Evolutionary conservation across 371 early-diverging fungal species (phyloP).

Genomic region (Rhizopus delemar): DNA sequence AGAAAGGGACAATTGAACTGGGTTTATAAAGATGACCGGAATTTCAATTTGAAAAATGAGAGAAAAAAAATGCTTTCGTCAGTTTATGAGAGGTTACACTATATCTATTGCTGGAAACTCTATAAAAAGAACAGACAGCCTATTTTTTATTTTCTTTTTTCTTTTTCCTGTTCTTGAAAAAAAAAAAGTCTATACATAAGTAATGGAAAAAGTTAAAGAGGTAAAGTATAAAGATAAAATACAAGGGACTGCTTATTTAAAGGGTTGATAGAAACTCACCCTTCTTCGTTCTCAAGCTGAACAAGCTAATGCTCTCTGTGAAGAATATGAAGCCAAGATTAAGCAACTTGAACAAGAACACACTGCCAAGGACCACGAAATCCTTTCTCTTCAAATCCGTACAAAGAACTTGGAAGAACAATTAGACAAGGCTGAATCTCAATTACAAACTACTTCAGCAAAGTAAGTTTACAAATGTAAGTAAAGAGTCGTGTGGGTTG

Average conservation of each 20-base stretch:
- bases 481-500: not conserved
- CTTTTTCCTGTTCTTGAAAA: not conserved
- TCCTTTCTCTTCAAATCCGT: conserved; percentile 71
- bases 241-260: not conserved
- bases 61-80: too few relatives aligned
- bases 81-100: too few relatives aligned
- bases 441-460: conserved; percentile 57
- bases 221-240: not conserved
- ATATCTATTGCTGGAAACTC: too few relatives aligned
- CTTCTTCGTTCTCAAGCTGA: conserved; percentile 74
- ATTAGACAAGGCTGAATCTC: conserved; percentile 63
- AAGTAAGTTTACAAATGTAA: conserved; percentile 51
- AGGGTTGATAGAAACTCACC: conserved; percentile 59
- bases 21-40: too few relatives aligned
- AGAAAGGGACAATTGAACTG: too few relatives aligned
- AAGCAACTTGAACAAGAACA: conserved; percentile 68
- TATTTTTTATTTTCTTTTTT: not conserved
- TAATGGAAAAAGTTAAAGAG: not conserved
- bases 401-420: conserved; percentile 65
- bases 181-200: not conserved
- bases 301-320: conserved; percentile 64
- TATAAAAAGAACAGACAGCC: too few relatives aligned
- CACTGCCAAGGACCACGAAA: conserved; percentile 74
- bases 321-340: conserved; percentile 63
- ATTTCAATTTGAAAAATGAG: too few relatives aligned